Evolutionary conservation across 2,329 filamentous ascomycete species (phyloP).

Genomic region (Bipolaris victoriae): DNA sequence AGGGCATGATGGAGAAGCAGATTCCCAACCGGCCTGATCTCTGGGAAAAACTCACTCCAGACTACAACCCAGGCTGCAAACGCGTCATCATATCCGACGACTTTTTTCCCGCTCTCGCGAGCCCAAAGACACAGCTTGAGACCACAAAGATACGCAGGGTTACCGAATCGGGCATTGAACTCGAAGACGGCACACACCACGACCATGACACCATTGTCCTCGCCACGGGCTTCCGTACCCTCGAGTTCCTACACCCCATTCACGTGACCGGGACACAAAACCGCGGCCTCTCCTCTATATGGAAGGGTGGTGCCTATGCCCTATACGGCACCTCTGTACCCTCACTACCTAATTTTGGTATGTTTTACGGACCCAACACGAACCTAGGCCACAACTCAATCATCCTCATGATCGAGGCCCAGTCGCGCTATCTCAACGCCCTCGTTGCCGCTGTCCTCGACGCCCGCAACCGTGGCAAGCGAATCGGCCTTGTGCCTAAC

Average conservation of each 20-base stretch:
- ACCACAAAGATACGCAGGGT: slow-evolving; percentile 57
- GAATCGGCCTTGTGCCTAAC: slow-evolving; percentile 56
- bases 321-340: slow-evolving; percentile 60
- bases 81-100: slow-evolving; percentile 62
- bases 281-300: slow-evolving; percentile 58
- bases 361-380: slow-evolving; percentile 66
- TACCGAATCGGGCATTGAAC: slow-evolving; percentile 55
- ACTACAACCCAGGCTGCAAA: slow-evolving; percentile 63
- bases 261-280: slow-evolving; percentile 56
- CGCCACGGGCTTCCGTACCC: slow-evolving; percentile 65
- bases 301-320: slow-evolving; percentile 61
- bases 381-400: slow-evolving; percentile 62
- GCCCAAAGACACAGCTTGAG: slow-evolving; percentile 58
- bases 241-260: slow-evolving; percentile 66
- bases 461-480: slow-evolving; percentile 50
- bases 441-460: slow-evolving; percentile 58
- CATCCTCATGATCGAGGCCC: slow-evolving; percentile 67
- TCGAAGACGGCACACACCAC: slow-evolving; percentile 50
- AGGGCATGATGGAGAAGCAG: slow-evolving; percentile 53
- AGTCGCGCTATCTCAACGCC: slow-evolving; percentile 60
- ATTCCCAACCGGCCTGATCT: slow-evolving; percentile 58
- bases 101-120: slow-evolving; percentile 59
- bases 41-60: slow-evolving; percentile 60
- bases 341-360: slow-evolving; percentile 61
- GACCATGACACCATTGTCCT: slow-evolving; percentile 63